Percentiles rank a stretch among this genome's conserved stretches.
These are phyloP conservation scores for Coffea canephora DNA, from an alignment of 257 asterid genomes.

Conservation along the genomic window DNA sequence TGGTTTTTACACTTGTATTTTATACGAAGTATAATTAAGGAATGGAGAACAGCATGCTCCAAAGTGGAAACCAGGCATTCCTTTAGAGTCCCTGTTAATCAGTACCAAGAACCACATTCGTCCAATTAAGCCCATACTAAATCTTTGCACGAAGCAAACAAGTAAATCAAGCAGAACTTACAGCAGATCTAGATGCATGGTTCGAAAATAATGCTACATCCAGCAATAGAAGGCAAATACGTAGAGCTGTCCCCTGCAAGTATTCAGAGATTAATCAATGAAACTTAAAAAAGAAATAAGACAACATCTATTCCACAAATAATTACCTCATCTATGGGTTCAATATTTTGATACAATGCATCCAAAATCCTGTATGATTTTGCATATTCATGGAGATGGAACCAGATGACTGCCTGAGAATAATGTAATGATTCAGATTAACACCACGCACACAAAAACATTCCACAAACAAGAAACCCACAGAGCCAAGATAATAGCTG, in stretches of 20 bases:
- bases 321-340: constrained; percentile 84
- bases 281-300: constrained; percentile 1
- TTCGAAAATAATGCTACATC: constrained; percentile 78
- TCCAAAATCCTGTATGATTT: constrained; percentile 72
- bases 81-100: neutral
- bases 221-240: constrained; percentile 77
- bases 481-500: constrained; percentile 18
- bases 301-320: neutral
- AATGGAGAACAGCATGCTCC: neutral
- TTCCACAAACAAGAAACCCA: neutral
- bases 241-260: constrained; percentile 82
- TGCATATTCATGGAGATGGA: constrained; percentile 80
- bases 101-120: neutral
- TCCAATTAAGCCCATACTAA: neutral
- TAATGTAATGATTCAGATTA: constrained; percentile 13
- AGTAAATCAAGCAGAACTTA: constrained; percentile 39
- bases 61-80: neutral
- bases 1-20: neutral
- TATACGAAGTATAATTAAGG: neutral
- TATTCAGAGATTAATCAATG: constrained; percentile 26
- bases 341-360: constrained; percentile 70
- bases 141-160: neutral
- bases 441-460: constrained; percentile 16
- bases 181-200: constrained; percentile 70
- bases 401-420: constrained; percentile 88